Evolutionary conservation across 2,329 filamentous ascomycete genomes (phyloP).

Genomic region (Sarocladium strictum): DNA sequence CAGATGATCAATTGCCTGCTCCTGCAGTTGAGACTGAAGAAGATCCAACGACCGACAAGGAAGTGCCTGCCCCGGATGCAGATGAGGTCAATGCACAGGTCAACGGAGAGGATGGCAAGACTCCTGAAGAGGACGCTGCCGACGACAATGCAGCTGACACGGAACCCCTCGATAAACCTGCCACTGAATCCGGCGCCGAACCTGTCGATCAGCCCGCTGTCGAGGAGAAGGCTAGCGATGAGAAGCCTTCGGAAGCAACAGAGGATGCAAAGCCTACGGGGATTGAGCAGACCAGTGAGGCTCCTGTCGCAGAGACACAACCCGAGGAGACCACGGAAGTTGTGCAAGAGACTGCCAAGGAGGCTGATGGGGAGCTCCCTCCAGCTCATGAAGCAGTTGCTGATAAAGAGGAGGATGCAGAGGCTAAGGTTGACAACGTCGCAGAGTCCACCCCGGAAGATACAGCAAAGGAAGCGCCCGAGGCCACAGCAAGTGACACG

Average conservation of each 20-base stretch:
- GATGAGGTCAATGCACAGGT: slow-evolving; percentile 2
- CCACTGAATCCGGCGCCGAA: slow-evolving; percentile 7
- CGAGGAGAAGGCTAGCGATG: not conserved
- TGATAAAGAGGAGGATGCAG: slow-evolving; percentile 7
- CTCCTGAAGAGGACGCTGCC: not conserved
- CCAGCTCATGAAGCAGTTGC: not conserved
- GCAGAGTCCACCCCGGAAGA: slow-evolving; percentile 5
- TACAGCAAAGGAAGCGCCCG: slow-evolving; percentile 7
- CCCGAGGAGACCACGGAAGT: slow-evolving; percentile 4
- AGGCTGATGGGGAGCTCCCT: slow-evolving; percentile 9
- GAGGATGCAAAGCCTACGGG: not conserved
- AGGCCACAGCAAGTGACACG: not conserved
- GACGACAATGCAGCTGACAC: not conserved
- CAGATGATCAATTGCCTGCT: slow-evolving; percentile 2
- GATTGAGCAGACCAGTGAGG: not conserved
- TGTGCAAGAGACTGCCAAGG: slow-evolving; percentile 9
- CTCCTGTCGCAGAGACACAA: not conserved
- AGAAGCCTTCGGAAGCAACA: not conserved
- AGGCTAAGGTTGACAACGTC: slow-evolving; percentile 13
- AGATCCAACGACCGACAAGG: not conserved
- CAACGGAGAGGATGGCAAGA: slow-evolving; percentile 1
- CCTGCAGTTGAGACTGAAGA: not conserved
- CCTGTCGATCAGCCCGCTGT: not conserved
- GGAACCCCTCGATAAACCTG: slow-evolving; percentile 5
- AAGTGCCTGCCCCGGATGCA: not conserved